These are phyloP conservation scores for Lactifluus hygrophoroides DNA, from an alignment of 768 basidiomycete species.

Conservation along the genomic window DNA sequence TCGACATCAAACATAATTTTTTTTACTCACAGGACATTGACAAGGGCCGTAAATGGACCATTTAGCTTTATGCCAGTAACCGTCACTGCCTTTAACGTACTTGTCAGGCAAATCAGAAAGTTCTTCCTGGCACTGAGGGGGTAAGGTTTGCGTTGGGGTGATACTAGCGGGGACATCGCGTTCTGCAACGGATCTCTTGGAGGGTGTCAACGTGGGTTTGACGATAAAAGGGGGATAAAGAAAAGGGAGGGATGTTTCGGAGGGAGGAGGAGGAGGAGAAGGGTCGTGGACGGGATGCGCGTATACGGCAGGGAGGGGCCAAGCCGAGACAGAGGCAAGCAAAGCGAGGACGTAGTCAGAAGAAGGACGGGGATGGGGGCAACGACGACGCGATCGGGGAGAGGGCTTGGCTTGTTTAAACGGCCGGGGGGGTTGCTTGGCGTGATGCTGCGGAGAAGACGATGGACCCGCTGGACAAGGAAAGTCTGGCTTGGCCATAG, in stretches of 20 bases:
- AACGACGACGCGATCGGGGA: slow-evolving; percentile 1
- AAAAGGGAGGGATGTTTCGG: slow-evolving; percentile 15
- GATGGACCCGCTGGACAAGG: slow-evolving; percentile 4
- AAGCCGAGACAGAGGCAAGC: slow-evolving; percentile 6
- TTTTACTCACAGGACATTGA: slow-evolving; percentile 42
- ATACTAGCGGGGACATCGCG: not conserved
- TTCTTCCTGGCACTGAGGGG: not conserved
- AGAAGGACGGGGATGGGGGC: slow-evolving; percentile 3
- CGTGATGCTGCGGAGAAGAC: slow-evolving; percentile 2
- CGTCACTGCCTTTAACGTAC: slow-evolving; percentile 20
- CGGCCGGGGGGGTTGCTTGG: not conserved
- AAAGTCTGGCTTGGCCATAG: slow-evolving; percentile 26
- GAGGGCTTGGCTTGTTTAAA: not conserved
- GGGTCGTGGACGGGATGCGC: slow-evolving; percentile 9
- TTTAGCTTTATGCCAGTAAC: slow-evolving; percentile 20
- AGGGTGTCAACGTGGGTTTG: slow-evolving; percentile 18
- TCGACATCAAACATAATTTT: not conserved
- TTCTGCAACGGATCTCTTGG: not conserved
- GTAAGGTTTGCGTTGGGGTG: not conserved
- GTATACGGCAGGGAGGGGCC: not conserved
- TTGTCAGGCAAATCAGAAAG: slow-evolving; percentile 18
- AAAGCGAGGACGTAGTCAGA: not conserved
- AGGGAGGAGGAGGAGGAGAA: no score
- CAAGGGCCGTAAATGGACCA: slow-evolving; percentile 71
- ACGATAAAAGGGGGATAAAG: slow-evolving; percentile 28